Base-by-base conservation (phyloP, 2,329 filamentous ascomycete genomes). In the Acrocalymma vagum region DNA sequence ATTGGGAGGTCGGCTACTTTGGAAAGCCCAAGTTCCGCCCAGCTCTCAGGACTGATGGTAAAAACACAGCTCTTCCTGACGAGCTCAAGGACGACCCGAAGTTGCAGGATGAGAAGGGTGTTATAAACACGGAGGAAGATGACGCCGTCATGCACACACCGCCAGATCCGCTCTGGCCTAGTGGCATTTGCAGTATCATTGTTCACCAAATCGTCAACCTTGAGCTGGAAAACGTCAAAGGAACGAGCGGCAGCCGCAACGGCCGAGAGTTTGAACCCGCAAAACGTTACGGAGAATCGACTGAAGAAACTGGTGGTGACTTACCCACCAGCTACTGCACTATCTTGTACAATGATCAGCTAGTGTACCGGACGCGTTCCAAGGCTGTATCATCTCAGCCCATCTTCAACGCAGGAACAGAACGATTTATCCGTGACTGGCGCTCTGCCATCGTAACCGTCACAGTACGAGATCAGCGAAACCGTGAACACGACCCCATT, bases 1-100 rank as follows among this genome's bases (percentile, higher is more conserved):
- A 95, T 63, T 97, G 93, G 93, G 93, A 96, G 68, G 90, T 97
- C 30, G 94, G 93, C 6, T 97, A 88, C 73, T 97, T 96, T 58
- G 86, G 86, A 56, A 96, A 96, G 74, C 90, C 92, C 1, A 84
- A 91, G 53, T 91, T 96, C 73, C 82, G 93, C 38, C 83, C 86
- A 49, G 90, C 90, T 9, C 78, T 97, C 29, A 82, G 90, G 26
- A 96, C 91, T 0, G 88, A 95, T 62, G 93, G 93, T 28, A 90
- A 90, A 72, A 88, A 96, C 65, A 79, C 84, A 43, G 85, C 81
- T 44, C 77, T 96, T 3, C 90, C 90, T 3, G 79, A 85, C 42
- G 81, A 84, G 40, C 80, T 96, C 21, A 83, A 83, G 43, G 81
- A 93, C 54, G 81, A 87, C 49, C 82, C 86, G 3, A 85, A 89